Percentiles rank a stretch among this genome's conserved stretches.
Conservation (phyloP, 208 protist species). For the Dictyostelium gargantuum region DNA sequence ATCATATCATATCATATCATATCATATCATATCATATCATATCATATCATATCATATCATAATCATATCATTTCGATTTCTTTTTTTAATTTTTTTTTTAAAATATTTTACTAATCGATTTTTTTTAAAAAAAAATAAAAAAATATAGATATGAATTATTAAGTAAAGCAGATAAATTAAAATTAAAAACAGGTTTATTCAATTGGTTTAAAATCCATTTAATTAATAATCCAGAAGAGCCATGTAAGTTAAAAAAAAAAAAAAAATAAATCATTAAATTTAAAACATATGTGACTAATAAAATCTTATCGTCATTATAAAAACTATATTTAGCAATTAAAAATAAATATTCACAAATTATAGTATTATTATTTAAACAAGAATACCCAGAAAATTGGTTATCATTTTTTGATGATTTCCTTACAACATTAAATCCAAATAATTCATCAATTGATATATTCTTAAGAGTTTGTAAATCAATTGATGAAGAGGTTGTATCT, state of each 20-base stretch:
- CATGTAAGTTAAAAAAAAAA: not conserved
- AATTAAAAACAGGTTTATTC: conserved; percentile 54
- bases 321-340: conserved; percentile 51
- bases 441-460: conserved; percentile 73
- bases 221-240: conserved; percentile 25
- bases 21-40: too few species aligned
- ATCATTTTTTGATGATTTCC: conserved; percentile 61
- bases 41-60: too few species aligned
- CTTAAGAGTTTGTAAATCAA: conserved; percentile 71
- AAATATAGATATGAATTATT: conserved; percentile 48
- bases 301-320: not conserved
- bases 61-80: not conserved
- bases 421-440: not conserved
- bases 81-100: not conserved
- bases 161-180: conserved; percentile 13
- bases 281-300: not conserved
- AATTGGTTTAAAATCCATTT: conserved; percentile 63
- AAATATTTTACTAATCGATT: too few species aligned
- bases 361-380: conserved; percentile 76
- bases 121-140: not conserved
- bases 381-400: conserved; percentile 71
- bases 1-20: too few species aligned
- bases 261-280: not conserved
- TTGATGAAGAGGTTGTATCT: conserved; percentile 74
- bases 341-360: conserved; percentile 73